These are phyloP conservation scores for Gracilaria vermiculophylla DNA, from an alignment of 23 red algal species.

Conservation along the genomic window DNA sequence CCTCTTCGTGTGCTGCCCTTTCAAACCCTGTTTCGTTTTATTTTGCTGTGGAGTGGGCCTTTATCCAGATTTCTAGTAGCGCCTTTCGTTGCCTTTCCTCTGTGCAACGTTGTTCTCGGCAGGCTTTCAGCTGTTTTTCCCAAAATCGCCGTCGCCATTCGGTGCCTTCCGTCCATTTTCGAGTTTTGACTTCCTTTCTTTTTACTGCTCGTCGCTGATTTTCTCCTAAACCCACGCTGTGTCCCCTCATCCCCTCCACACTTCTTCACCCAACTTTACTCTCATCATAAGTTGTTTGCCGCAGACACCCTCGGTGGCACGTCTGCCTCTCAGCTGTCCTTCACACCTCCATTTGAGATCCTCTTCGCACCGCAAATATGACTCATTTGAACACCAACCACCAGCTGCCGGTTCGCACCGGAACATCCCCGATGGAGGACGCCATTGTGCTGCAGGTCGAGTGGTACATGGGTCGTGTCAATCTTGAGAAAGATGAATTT, in stretches of 20 bases:
- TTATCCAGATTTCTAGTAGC: background rate
- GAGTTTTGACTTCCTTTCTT: background rate
- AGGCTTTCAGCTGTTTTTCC: too few species aligned
- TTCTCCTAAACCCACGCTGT: background rate
- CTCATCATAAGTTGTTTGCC: background rate
- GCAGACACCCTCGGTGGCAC: background rate
- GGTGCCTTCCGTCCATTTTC: background rate
- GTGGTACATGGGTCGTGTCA: constrained; percentile 86
- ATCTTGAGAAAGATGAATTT: constrained; percentile 75
- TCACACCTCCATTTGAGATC: background rate
- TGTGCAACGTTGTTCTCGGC: too few species aligned
- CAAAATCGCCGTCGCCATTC: background rate
- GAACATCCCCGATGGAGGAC: constrained; percentile 51
- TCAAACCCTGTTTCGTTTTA: background rate
- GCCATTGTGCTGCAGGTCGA: constrained; percentile 85
- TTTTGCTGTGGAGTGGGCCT: background rate
- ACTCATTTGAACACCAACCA: constrained; percentile 14
- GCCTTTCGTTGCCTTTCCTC: background rate
- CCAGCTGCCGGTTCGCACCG: constrained; percentile 9
- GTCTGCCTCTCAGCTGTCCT: background rate
- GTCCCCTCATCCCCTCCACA: background rate
- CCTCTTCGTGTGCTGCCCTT: background rate
- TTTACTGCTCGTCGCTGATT: background rate
- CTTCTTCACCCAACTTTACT: background rate
- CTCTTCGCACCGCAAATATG: background rate